Evolutionary conservation across 2,329 filamentous ascomycete genomes (phyloP), one percentile per base, ranked within the genome.

Genomic region (Sarocladium strictum): DNA sequence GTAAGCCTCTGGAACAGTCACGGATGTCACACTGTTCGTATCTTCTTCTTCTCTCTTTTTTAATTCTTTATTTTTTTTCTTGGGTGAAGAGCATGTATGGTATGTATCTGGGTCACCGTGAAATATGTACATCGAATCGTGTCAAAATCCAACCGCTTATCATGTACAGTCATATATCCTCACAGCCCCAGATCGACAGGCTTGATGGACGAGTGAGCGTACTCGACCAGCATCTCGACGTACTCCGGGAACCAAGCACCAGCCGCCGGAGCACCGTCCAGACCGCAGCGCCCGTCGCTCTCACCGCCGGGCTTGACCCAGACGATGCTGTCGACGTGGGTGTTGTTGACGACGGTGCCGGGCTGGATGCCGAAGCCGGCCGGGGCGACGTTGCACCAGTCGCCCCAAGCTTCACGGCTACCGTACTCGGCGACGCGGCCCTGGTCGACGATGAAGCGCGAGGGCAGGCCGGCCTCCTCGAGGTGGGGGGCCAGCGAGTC

Each of bases 271-370:
- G 73, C 72, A 2, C 66, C 66, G 26, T 61, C 59, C 32, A 67
- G 58, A 0, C 72, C 72, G 57, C 71, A 74, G 53, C 65, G 53
- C 3, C 73, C 73, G 54, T 76, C 72, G 47, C 66, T 69, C 64
- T 76, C 73, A 11, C 73, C 73, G 11, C 70, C 72, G 0, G 72
- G 72, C 66, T 76, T 76, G 51, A 72, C 65, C 72, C 72, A 76
- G 14, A 75, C 72, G 43, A 76, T 67, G 54, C 67, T 68, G 58
- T 75, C 73, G 3, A 76, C 62, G 53, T 68, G 56, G 1, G 61
- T 60, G 59, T 70, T 72, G 55, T 69, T 68, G 14, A 65, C 64
- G 1, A 62, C 59, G 7, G 70, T 71, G 17, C 67, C 66, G 0
- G 72, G 71, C 12, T 57, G 56, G 9, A 62, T 63, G 10, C 73